Percentiles rank a stretch among this genome's conserved stretches.
phyloP scores from a whole-genome alignment of 2,329 filamentous ascomycete genomes.

The Claviceps digitariae region DNA sequence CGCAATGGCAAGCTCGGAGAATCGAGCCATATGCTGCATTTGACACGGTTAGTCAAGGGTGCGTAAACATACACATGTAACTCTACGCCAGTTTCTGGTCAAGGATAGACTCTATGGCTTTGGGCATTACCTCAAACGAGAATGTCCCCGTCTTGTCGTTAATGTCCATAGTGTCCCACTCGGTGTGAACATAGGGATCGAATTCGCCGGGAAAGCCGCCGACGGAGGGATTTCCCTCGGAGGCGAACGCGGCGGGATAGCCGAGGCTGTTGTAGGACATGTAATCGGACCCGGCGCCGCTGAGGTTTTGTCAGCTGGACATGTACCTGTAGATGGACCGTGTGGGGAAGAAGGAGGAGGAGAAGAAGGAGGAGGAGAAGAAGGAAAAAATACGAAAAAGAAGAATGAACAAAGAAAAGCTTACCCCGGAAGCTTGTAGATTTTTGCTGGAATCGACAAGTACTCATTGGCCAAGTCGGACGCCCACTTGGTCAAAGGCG shows the following conservation, averaged over 20 bases:
- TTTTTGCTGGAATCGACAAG: conserved; percentile 19
- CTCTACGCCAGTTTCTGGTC: no score
- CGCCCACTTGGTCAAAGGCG: conserved; percentile 22
- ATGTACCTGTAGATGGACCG: neutral
- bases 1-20: conserved; percentile 25
- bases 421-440: conserved; percentile 19
- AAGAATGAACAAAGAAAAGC: conserved; percentile 3
- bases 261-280: conserved; percentile 26
- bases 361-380: no score
- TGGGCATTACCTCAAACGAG: conserved; percentile 23
- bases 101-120: no score
- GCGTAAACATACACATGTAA: no score
- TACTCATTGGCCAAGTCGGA: conserved; percentile 22
- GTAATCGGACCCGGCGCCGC: conserved; percentile 26
- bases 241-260: conserved; percentile 25
- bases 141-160: conserved; percentile 24
- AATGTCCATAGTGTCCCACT: conserved; percentile 23
- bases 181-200: conserved; percentile 25
- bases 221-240: conserved; percentile 22
- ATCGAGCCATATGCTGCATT: conserved; percentile 25
- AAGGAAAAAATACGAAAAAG: neutral
- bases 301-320: conserved; percentile 5
- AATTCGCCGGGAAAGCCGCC: conserved; percentile 19
- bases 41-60: neutral
- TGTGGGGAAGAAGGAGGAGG: no score